Evolutionary conservation across 192 early-diverging fungal genomes (phyloP), one percentile per base, ranked within the genome.

Genomic region (Haplosporangium gracile): DNA sequence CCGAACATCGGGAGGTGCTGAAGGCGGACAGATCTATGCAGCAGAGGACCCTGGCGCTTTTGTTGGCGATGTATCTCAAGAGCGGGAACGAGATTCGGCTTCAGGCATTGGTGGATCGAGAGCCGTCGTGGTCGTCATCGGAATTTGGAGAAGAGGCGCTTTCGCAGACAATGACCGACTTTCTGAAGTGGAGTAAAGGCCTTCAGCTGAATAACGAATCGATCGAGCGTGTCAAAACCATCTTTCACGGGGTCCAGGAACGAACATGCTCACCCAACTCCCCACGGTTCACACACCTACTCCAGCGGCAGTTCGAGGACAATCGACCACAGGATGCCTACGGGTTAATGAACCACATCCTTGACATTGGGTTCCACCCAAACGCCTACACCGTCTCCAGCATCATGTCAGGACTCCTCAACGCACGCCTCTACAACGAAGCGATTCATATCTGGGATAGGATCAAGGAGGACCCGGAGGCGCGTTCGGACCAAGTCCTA

Each of bases 31-130:
- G 15, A 7, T 36, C 2, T 36, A 65, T 65, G 60, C n/a, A 29
- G 13, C 75, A 69, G 18, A 42, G 79, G 1, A 74, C 68, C 4
- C 39, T 77, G 34, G 72, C 84, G 4, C 65, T 86, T 10, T 43
- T 77, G 8, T 32, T 86, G 45, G 84, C 84, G 11, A 74, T 86
- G 75, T 43, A 86, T 47, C 60, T 86, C 72, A 86, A 81, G 76
- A 77, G 63, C n/a, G 79, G 76, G 7, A 45, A 86, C 8, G 63
- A 77, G 7, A 13, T 15, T 11, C 36, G 13, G 13, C 55, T 85
- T 2, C 45, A 85, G 55, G 63, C 29, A 49, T 20, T 80, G 22
- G 29, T 85, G 10, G 32, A 42, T 20, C 60, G 29, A 13, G 60
- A 65, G 2, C 60, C 60, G 10, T 26, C 60, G 3, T 29, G 1